These are phyloP conservation scores for Dicorynia guianensis DNA, from an alignment of 306 rosid genomes.

Conservation along the genomic window DNA sequence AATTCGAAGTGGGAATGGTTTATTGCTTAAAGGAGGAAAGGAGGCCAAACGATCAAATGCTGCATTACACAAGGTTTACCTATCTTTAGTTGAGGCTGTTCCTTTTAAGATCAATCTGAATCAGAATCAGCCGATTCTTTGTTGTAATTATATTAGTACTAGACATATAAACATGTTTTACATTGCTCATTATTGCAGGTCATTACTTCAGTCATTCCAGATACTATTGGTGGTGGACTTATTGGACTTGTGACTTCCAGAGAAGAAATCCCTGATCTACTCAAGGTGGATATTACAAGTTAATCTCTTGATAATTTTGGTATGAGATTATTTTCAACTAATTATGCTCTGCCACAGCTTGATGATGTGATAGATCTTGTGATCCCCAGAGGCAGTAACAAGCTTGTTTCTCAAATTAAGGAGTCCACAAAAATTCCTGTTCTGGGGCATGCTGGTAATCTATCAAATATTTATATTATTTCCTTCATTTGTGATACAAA, in stretches of 20 bases:
- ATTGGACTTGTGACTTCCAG: conserved; percentile 88
- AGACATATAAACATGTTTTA: not conserved
- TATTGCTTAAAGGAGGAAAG: conserved; percentile 94
- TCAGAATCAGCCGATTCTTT: not conserved
- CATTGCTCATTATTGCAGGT: conserved; percentile 52
- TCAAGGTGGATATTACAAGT: conserved; percentile 62
- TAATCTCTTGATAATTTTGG: conserved; percentile 20
- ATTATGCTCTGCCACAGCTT: conserved; percentile 62
- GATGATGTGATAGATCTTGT: conserved; percentile 96
- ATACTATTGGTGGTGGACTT: conserved; percentile 69
- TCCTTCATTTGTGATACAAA: conserved; percentile 7
- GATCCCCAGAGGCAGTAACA: conserved; percentile 92
- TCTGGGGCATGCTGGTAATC: conserved; percentile 91
- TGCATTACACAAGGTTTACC: conserved; percentile 78
- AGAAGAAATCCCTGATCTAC: conserved; percentile 93
- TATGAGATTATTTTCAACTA: conserved; percentile 34
- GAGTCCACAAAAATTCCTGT: conserved; percentile 91
- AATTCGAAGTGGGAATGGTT: conserved; percentile 89
- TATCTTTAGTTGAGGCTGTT: conserved; percentile 21
- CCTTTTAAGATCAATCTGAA: conserved; percentile 27
- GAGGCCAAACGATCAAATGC: conserved; percentile 85
- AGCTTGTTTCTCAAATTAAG: conserved; percentile 89
- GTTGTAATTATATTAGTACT: not conserved
- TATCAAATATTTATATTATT: not conserved
- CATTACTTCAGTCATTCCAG: conserved; percentile 77